phyloP scores from a whole-genome alignment of 345 rosid species.

The Schrenkiella parvula region DNA sequence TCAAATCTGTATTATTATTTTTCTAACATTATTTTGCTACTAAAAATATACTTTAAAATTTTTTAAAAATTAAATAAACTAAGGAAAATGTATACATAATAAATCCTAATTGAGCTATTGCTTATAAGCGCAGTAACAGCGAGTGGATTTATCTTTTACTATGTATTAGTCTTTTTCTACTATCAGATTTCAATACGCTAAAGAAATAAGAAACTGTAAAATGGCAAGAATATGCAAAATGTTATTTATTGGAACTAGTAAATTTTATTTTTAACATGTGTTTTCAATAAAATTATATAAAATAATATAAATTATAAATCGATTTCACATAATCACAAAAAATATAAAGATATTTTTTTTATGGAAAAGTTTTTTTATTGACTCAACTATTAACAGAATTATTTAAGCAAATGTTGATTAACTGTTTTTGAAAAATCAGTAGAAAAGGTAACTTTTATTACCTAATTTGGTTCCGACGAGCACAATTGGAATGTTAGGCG shows the following conservation, averaged over 20 bases:
- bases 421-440: not conserved
- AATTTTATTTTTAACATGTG: too few relatives aligned
- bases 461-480: constrained; percentile 85
- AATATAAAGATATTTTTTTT: not conserved
- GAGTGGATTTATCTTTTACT: not conserved
- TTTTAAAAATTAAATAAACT: not conserved
- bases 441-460: constrained; percentile 6
- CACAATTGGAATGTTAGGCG: constrained; percentile 70
- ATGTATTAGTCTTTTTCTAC: not conserved
- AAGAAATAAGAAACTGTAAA: not conserved
- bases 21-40: not conserved
- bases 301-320: not conserved
- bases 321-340: not conserved
- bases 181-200: not conserved
- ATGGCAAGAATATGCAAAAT: not conserved
- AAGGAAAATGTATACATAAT: not conserved
- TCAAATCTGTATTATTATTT: constrained; percentile 42
- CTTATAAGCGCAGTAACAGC: not conserved
- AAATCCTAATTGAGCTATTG: not conserved
- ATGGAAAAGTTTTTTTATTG: too few relatives aligned
- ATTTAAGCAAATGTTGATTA: not conserved
- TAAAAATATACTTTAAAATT: not conserved
- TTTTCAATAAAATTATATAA: not conserved
- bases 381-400: too few relatives aligned
- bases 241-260: not conserved